Evolutionary conservation across 1,139 yeast genomes (phyloP).

Genomic region (Williopsis jadinii): DNA sequence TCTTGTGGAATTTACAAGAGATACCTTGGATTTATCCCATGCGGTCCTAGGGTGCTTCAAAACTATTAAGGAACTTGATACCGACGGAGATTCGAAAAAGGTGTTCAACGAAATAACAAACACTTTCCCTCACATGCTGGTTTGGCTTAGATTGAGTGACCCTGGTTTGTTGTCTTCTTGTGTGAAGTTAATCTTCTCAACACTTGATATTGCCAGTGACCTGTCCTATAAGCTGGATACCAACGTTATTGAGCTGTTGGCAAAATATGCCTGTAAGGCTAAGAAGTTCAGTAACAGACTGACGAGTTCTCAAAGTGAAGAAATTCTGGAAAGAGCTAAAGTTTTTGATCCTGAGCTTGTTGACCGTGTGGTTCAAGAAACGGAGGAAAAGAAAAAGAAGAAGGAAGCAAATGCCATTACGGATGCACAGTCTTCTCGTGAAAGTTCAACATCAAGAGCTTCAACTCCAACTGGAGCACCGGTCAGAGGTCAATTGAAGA

Average conservation of each 20-base stretch:
- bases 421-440: constrained; percentile 5
- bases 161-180: constrained; percentile 66
- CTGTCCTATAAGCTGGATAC: constrained; percentile 41
- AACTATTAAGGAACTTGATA: constrained; percentile 37
- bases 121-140: constrained; percentile 56
- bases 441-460: constrained; percentile 1
- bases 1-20: constrained; percentile 77
- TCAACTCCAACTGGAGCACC: not conserved
- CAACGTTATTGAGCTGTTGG: constrained; percentile 44
- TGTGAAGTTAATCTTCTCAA: constrained; percentile 60
- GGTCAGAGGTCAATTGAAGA: constrained; percentile 37
- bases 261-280: constrained; percentile 59
- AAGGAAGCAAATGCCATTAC: constrained; percentile 11
- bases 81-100: constrained; percentile 25
- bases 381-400: constrained; percentile 32
- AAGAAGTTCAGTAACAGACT: constrained; percentile 61
- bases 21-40: constrained; percentile 74
- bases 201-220: constrained; percentile 57
- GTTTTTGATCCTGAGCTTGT: constrained; percentile 47
- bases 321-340: constrained; percentile 51
- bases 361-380: constrained; percentile 41
- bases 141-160: constrained; percentile 81
- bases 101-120: constrained; percentile 29
- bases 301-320: constrained; percentile 50
- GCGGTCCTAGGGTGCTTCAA: constrained; percentile 59